Percentiles rank a stretch among this genome's conserved stretches.
phyloP scores from a whole-genome alignment of 352 stramenopile species.

The Phytophthora cryptogea region DNA sequence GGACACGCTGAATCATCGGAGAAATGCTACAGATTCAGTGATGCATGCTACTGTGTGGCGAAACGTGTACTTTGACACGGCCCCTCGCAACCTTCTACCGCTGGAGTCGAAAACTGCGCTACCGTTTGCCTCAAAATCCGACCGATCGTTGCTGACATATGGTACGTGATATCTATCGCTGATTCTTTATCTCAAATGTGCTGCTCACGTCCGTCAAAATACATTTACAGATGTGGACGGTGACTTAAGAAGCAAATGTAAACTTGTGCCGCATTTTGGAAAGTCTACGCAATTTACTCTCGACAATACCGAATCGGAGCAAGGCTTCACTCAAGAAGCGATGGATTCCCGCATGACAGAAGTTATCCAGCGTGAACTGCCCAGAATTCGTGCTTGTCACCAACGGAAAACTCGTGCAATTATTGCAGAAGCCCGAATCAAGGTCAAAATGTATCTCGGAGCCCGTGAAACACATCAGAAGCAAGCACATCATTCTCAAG shows the following conservation, averaged over 20 bases:
- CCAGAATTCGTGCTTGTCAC: constrained; percentile 55
- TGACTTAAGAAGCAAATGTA: constrained; percentile 52
- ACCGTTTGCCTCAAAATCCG: constrained; percentile 37
- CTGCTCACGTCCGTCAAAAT: constrained; percentile 7
- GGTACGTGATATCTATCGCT: constrained; percentile 30
- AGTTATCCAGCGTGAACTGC: constrained; percentile 49
- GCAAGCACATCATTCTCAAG: neutral
- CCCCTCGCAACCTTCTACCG: constrained; percentile 39
- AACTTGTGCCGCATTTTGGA: constrained; percentile 50
- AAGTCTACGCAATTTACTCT: constrained; percentile 40
- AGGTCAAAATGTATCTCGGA: constrained; percentile 33
- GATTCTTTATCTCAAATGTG: neutral
- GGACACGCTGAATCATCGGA: constrained; percentile 35
- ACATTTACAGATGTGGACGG: constrained; percentile 43
- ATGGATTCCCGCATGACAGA: constrained; percentile 51
- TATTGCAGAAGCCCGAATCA: constrained; percentile 44
- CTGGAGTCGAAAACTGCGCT: constrained; percentile 13
- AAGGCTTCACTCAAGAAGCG: constrained; percentile 39
- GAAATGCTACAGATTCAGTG: constrained; percentile 42
- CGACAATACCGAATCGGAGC: constrained; percentile 7
- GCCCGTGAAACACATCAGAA: constrained; percentile 22
- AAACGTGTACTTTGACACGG: constrained; percentile 43
- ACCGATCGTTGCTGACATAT: constrained; percentile 44
- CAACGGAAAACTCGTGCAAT: constrained; percentile 53
- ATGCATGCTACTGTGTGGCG: constrained; percentile 55